Conservation (phyloP, 345 rosid genomes). For the Psidium friedrichsthalianum region DNA sequence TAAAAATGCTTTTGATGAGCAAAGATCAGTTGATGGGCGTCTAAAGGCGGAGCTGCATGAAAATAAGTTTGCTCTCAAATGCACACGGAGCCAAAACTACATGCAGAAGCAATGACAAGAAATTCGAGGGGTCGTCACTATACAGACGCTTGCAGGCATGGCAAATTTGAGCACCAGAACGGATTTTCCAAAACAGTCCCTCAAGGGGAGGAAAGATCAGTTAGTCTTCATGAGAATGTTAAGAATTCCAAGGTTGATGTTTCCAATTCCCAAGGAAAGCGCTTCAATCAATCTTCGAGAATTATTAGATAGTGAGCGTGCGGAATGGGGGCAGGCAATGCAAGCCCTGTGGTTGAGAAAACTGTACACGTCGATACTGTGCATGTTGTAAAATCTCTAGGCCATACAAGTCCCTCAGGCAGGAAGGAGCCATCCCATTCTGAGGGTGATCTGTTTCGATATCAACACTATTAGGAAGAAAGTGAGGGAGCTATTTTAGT, state of each 20-base stretch:
- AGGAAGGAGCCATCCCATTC: not conserved
- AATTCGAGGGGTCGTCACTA: slow-evolving; percentile 17
- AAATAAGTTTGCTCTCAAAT: slow-evolving; percentile 14
- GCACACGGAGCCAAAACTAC: slow-evolving; percentile 1
- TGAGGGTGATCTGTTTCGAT: slow-evolving; percentile 2
- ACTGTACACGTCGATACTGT: slow-evolving; percentile 68
- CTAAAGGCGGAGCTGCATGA: slow-evolving; percentile 5
- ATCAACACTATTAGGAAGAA: slow-evolving; percentile 6
- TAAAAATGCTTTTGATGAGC: slow-evolving; percentile 4
- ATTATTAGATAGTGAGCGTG: slow-evolving; percentile 43
- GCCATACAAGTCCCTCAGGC: slow-evolving; percentile 8
- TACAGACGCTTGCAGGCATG: slow-evolving; percentile 18
- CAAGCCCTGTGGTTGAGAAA: slow-evolving; percentile 44
- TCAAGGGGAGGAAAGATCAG: slow-evolving; percentile 4
- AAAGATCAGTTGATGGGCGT: not conserved
- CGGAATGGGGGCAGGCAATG: slow-evolving; percentile 26
- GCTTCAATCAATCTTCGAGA: slow-evolving; percentile 26
- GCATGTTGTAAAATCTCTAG: slow-evolving; percentile 20
- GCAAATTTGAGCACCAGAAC: not conserved
- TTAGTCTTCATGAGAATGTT: slow-evolving; percentile 9
- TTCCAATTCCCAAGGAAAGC: slow-evolving; percentile 4
- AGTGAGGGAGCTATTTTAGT: slow-evolving; percentile 12
- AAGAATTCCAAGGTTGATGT: slow-evolving; percentile 4
- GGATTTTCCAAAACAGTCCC: not conserved
- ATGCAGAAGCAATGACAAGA: not conserved